Conservation (phyloP, 2,329 filamentous ascomycete genomes). For the Exophiala bonariae region DNA sequence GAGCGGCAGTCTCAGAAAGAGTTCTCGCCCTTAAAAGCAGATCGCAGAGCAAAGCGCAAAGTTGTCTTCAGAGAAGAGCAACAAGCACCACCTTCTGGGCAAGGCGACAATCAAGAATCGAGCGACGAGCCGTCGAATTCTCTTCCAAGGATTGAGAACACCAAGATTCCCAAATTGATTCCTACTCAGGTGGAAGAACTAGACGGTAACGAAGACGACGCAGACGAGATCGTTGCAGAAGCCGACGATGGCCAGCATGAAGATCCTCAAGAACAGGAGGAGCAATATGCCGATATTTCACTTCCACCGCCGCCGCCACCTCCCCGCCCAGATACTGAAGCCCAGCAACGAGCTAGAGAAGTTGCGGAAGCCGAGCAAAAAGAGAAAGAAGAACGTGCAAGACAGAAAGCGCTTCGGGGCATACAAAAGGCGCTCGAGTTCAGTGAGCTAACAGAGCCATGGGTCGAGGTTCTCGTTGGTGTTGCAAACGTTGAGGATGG, state of each 20-base stretch:
- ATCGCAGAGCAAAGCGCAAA: slow-evolving; percentile 1
- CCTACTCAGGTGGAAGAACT: slow-evolving; percentile 1
- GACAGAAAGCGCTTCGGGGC: slow-evolving; percentile 14
- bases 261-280: background rate
- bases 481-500: slow-evolving; percentile 10
- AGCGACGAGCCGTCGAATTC: too few relatives aligned
- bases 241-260: too few relatives aligned
- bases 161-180: too few relatives aligned
- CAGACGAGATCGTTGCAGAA: background rate
- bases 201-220: background rate
- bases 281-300: background rate
- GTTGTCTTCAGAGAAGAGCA: background rate
- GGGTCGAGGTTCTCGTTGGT: slow-evolving; percentile 24
- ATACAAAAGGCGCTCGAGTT: slow-evolving; percentile 26
- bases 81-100: too few relatives aligned
- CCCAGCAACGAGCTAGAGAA: slow-evolving; percentile 7
- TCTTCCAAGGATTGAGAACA: too few relatives aligned
- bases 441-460: slow-evolving; percentile 26
- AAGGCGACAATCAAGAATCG: too few relatives aligned
- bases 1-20: background rate
- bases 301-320: slow-evolving; percentile 4
- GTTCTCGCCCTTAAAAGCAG: slow-evolving; percentile 1
- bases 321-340: slow-evolving; percentile 14
- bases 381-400: slow-evolving; percentile 7
- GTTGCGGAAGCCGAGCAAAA: slow-evolving; percentile 13